Base-by-base conservation (phyloP, 352 stramenopile genomes). In the Globisporangium canariense region DNA sequence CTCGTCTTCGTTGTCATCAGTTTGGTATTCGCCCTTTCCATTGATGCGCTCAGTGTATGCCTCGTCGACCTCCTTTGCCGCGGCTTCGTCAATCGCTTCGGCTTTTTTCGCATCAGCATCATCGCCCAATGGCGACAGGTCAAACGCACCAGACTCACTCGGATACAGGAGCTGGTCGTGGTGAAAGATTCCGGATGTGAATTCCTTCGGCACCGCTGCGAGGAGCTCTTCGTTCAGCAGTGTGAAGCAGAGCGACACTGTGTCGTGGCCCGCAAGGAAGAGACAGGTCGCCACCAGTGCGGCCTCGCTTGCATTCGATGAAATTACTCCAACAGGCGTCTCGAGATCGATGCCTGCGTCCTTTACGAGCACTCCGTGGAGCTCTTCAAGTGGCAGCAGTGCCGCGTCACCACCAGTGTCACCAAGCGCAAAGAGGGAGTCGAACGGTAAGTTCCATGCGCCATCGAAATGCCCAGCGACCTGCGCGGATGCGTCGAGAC, bases 231-330 rank as follows among this genome's bases (percentile, higher is more conserved):
- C 70, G 9, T 60, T 76, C 25, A 91, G 78, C 43, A 70, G 22
- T 16, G 72, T 67, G 7, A 68, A 38, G 30, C 71, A 86, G 41
- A 89, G 73, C 52, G 74, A 60, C 20, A 88, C 65, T 20, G 51
- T 69, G 5, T 62, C 43, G 34, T 76, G 60, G 10, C 81, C 78
- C 11, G 69, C 73, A 34, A 89, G 60, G 20, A 86, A 52, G 30
- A 89, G 59, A 0, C 70, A 75, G 63, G 76, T 90, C 7, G 86
- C 86, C 38, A 92, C 80, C 3, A 79, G 68, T 52, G 86, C 83
- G 34, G 77, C 83, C 70, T 93, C 79, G 8, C 70, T 63, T 4
- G 66, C 68, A 34, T 74, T 66, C n/a, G 72, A 76, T 2, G 66
- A 76, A 5, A 91, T 58, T 16, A 92, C 79, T 7, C 75, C 70